Evolutionary conservation across 2,329 filamentous ascomycete genomes (phyloP), one percentile per base, ranked within the genome.

Genomic region (Immersiporthe knoxdaviesiana): DNA sequence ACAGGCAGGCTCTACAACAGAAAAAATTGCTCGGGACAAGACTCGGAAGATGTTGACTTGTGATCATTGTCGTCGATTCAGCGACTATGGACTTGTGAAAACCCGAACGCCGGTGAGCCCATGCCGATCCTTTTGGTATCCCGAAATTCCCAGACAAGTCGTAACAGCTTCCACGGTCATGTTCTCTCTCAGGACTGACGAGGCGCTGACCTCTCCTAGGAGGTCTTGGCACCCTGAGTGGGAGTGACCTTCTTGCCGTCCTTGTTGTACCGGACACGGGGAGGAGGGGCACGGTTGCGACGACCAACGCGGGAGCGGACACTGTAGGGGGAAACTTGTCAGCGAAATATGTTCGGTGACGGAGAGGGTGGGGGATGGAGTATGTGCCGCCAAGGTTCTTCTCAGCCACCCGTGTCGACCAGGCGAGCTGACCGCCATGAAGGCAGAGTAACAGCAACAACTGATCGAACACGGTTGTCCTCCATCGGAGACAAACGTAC

Each of bases 211-310:
- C 24, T 32, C 44, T 65, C 72, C 66, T 80, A 80, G 66, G 83
- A 79, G 78, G 86, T 85, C 87, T 92, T 93, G 79, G 88, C 87
- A 77, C 87, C 86, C 85, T 93, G 90, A 81, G 91, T 92, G 76
- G 95, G 94, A 83, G 91, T 91, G 83, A 99, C 91, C 92, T 99
- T 99, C 94, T 99, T 99, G 89, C 94, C 95, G 82, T 99, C 96
- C 92, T 98, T 97, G 92, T 99, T 99, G 93, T 97, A 99, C 80
- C 96, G 90, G 80, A 99, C 94, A 82, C 96, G 91, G 81, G 96
- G 96, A 78, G 96, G 96, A 80, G 96, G 97, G 79, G 95, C 95
- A 84, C 96, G 93, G 93, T 99, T 99, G 86, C 96, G 96, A 84
- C 96, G 95, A 79, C 97, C 96, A 81, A 92, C 94, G 78, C 92